Evolutionary conservation across 1,284 basidiomycete genomes (phyloP).

Genomic region (Entoloma clypeatum): DNA sequence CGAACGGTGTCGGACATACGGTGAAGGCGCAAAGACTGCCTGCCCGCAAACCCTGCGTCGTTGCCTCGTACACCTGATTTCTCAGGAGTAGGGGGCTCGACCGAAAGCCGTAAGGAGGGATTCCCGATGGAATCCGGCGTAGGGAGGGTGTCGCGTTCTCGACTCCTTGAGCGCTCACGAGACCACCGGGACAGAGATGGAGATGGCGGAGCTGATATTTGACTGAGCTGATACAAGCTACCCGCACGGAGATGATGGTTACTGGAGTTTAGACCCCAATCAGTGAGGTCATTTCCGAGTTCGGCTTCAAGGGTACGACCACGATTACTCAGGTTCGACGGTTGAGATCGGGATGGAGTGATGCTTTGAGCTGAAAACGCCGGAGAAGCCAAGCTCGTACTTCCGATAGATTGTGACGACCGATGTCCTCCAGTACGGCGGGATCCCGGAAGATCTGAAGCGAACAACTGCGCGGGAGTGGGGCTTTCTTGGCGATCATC

Average conservation of each 20-base stretch:
- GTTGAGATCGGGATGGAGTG: slow-evolving; percentile 21
- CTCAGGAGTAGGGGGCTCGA: slow-evolving; percentile 41
- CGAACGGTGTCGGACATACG: slow-evolving; percentile 53
- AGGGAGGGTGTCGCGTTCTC: slow-evolving; percentile 12
- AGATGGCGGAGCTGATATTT: slow-evolving; percentile 34
- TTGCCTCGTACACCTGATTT: slow-evolving; percentile 13
- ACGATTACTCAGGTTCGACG: slow-evolving; percentile 22
- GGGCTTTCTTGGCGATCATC: slow-evolving; percentile 14
- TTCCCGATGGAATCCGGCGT: slow-evolving; percentile 17
- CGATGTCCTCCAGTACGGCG: slow-evolving; percentile 21
- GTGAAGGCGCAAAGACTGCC: slow-evolving; percentile 33
- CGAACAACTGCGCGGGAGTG: slow-evolving; percentile 14
- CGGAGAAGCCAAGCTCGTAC: slow-evolving; percentile 27
- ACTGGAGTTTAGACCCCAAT: slow-evolving; percentile 36
- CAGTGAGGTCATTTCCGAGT: slow-evolving; percentile 50
- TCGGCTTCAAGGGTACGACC: slow-evolving; percentile 55
- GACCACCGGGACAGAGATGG: slow-evolving; percentile 29
- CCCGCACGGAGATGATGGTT: slow-evolving; percentile 45
- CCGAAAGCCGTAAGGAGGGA: slow-evolving; percentile 30
- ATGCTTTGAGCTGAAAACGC: slow-evolving; percentile 34
- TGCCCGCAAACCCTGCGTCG: slow-evolving; percentile 8
- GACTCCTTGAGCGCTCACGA: slow-evolving; percentile 12
- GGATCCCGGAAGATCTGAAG: slow-evolving; percentile 20
- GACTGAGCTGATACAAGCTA: slow-evolving; percentile 49
- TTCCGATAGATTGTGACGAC: slow-evolving; percentile 24